These are phyloP conservation scores for Solanum chiquidenum DNA, from an alignment of 257 asterid genomes.

Conservation along the genomic window DNA sequence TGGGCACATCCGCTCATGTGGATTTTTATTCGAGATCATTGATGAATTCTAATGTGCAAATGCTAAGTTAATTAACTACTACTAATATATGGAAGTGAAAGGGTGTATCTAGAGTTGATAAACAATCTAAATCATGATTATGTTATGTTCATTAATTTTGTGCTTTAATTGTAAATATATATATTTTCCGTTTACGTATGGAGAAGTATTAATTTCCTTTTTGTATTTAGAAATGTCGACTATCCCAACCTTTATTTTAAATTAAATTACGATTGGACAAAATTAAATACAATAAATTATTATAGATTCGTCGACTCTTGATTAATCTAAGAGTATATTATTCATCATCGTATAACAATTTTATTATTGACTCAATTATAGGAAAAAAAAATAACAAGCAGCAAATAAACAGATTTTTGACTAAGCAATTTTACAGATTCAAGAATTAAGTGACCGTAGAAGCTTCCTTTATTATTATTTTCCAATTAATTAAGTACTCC, in stretches of 20 bases:
- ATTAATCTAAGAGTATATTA: not conserved
- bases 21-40: not conserved
- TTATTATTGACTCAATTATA: too few relatives aligned
- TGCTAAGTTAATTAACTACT: slow-evolving; percentile 15
- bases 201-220: not conserved
- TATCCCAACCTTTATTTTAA: not conserved
- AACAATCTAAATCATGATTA: not conserved
- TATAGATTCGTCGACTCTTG: not conserved
- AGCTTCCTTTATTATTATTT: too few relatives aligned
- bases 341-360: too few relatives aligned
- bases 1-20: not conserved
- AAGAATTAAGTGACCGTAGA: too few relatives aligned
- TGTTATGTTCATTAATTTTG: not conserved
- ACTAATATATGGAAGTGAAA: not conserved
- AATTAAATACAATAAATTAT: not conserved
- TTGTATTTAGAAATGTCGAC: not conserved
- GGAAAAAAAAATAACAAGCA: too few relatives aligned
- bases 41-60: slow-evolving; percentile 14
- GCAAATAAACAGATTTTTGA: too few relatives aligned
- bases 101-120: not conserved
- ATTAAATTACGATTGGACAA: not conserved
- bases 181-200: too few relatives aligned
- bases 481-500: too few relatives aligned
- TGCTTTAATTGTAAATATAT: not conserved
- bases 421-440: too few relatives aligned